A percentile compares a stretch with the other conserved stretches of the same genome.
Evolutionary conservation across 306 rosid genomes (phyloP).

Genomic region (Dryas octopetala): DNA sequence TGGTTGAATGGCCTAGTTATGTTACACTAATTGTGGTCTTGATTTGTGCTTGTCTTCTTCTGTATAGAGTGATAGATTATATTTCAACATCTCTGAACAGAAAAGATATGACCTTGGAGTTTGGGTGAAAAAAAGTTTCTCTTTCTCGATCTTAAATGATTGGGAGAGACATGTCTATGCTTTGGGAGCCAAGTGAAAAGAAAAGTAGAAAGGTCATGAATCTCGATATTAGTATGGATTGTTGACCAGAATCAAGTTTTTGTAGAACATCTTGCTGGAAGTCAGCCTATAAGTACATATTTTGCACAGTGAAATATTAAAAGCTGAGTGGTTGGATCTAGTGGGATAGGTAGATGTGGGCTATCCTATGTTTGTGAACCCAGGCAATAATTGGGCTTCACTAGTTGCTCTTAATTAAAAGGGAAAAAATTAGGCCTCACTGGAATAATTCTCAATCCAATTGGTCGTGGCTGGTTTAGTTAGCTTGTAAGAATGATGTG

Average conservation of each 20-base stretch:
- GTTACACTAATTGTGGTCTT: not conserved
- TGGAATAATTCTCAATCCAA: not conserved
- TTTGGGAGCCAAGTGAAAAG: too few relatives aligned
- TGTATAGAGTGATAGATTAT: not conserved
- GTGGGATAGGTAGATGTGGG: not conserved
- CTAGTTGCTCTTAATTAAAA: not conserved
- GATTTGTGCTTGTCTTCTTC: not conserved
- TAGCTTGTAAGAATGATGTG: not conserved
- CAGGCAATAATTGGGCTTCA: not conserved
- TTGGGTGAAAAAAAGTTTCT: not conserved
- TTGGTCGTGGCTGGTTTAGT: not conserved
- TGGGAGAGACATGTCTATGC: too few relatives aligned
- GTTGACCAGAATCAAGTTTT: not conserved
- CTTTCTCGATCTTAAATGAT: not conserved
- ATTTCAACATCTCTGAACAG: not conserved
- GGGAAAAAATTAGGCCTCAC: not conserved
- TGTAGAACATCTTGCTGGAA: not conserved
- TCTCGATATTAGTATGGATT: too few relatives aligned
- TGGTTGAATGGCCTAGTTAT: not conserved
- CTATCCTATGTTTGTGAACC: not conserved
- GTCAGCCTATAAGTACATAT: not conserved
- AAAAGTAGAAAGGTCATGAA: too few relatives aligned
- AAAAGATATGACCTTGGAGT: not conserved
- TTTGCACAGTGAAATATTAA: not conserved
- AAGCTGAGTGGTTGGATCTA: not conserved